phyloP scores from a whole-genome alignment of 495 filamentous ascomycete species.

The Bryoglossum gracile region DNA sequence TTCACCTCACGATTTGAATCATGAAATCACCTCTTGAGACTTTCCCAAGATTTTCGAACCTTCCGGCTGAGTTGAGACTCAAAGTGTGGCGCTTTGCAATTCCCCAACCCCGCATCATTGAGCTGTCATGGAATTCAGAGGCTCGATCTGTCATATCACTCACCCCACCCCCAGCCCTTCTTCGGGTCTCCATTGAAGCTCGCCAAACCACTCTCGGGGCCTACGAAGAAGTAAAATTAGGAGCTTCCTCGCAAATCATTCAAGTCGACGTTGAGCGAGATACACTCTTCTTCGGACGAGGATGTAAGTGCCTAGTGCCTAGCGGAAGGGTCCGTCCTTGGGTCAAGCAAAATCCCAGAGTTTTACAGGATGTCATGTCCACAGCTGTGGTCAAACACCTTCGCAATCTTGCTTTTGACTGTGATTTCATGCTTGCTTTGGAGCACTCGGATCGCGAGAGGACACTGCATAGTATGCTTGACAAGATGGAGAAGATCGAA shows the following conservation, averaged over 20 bases:
- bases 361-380: conserved; percentile 3
- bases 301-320: background rate
- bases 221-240: background rate
- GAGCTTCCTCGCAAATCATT: background rate
- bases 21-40: background rate
- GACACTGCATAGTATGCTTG: too few species aligned
- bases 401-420: too few species aligned
- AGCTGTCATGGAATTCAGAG: conserved; percentile 5
- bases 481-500: too few species aligned
- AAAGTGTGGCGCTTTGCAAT: background rate
- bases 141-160: conserved; percentile 2
- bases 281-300: conserved; percentile 6
- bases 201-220: background rate
- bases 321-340: background rate
- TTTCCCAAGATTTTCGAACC: background rate
- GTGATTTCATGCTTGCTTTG: too few species aligned
- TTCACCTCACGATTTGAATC: background rate
- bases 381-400: too few species aligned
- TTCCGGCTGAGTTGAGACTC: background rate
- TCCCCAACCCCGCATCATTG: background rate
- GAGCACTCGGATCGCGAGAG: too few species aligned
- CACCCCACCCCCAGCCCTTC: background rate
- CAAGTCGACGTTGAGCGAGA: background rate
- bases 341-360: background rate
- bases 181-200: conserved; percentile 1